Evolutionary conservation across 345 rosid genomes (phyloP), one percentile per base, ranked within the genome.

Genomic region (Xanthoceras sorbifolium): DNA sequence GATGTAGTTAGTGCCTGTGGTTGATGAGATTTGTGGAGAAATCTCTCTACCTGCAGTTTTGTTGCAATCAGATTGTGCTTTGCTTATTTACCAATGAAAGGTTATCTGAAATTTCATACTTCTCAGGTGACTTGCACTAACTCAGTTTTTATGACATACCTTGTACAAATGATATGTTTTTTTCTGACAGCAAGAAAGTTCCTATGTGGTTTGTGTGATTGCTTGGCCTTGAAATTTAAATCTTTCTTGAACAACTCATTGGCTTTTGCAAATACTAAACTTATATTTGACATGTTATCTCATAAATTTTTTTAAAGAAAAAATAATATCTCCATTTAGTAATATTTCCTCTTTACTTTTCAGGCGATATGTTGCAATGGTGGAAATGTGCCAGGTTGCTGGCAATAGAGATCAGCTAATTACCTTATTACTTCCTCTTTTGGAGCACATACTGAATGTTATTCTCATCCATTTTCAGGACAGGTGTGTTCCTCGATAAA

Each of bases 291-390:
- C 62, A 44, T 64, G 26, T 18, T 63, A 28, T 28, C n/a, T 8
- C 22, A 18, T 66, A 46, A 4, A 42, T 42, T 42, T 42, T 10
- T 42, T 42, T 9, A 42, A 40, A 2, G 9, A 42, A 42, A 42
- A 40, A 25, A 36, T 52, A 29, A 20, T 32, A 15, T 17, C 17
- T 60, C 5, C 6, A 57, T 59, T n/a, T 42, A 22, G 32, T 23
- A 62, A 38, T 61, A 10, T 9, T 25, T 71, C 65, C 64, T 78
- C 54, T 22, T 22, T 64, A 29, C 71, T 75, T 78, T 79, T 59
- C 94, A 95, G 99, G 97, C 90, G 99, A 86, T 91, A 90, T 80
- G 81, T 88, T 79, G 97, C 99, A 22, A 92, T 95, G 98, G 91
- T 92, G 14, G 97, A 95, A 85, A 93, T 93, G 97, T 95, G 97